phyloP scores from a whole-genome alignment of 2,329 filamentous ascomycete genomes.

The Ceratocystiopsis minuta region DNA sequence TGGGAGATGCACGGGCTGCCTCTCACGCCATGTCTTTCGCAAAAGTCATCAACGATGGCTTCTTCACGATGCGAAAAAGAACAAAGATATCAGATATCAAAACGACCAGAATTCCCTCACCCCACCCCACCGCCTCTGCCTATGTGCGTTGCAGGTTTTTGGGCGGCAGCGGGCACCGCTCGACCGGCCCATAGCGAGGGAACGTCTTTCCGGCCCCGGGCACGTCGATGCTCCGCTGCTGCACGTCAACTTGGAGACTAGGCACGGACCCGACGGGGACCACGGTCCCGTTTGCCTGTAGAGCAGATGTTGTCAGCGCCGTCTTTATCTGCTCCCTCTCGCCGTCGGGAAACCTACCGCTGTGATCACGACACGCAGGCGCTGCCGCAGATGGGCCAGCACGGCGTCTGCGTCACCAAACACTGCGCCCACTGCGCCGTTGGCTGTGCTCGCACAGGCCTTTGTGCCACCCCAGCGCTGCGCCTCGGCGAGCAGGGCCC shows the following conservation, averaged over 20 bases:
- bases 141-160: too few species aligned
- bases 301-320: neutral
- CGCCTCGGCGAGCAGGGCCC: conserved; percentile 2
- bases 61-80: too few species aligned
- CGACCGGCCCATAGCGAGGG: conserved; percentile 10
- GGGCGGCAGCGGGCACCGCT: neutral
- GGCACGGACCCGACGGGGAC: conserved; percentile 13
- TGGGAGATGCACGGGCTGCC: too few species aligned
- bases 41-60: too few species aligned
- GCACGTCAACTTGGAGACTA: conserved; percentile 21
- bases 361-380: conserved; percentile 10
- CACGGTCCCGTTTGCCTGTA: conserved; percentile 16
- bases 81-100: too few species aligned
- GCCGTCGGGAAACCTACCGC: conserved; percentile 8
- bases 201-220: conserved; percentile 9
- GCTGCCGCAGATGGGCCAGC: conserved; percentile 16
- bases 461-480: too few species aligned
- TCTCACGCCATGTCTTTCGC: too few species aligned
- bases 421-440: neutral
- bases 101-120: too few species aligned
- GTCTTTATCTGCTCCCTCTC: too few species aligned
- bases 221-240: conserved; percentile 13
- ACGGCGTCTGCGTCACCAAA: conserved; percentile 9
- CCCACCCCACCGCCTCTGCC: too few species aligned
- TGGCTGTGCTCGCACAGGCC: too few species aligned